Conservation (phyloP, 345 rosid species). For the Gossypium longicalyx region DNA sequence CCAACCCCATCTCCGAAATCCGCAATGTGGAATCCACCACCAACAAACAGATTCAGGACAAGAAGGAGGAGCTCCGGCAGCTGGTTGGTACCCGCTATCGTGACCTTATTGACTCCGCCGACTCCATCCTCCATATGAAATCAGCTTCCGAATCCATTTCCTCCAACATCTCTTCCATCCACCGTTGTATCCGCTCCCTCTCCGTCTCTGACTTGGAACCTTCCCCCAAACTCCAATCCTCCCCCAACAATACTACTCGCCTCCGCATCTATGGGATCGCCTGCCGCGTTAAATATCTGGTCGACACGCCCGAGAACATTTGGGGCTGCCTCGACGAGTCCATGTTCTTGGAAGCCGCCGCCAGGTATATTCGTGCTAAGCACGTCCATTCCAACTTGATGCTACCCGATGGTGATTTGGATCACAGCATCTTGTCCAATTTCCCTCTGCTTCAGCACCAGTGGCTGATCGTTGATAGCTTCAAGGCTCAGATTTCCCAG, state of each 20-base stretch:
- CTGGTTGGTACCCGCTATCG: constrained; percentile 87
- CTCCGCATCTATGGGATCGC: constrained; percentile 63
- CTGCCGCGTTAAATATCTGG: constrained; percentile 84
- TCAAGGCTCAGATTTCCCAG: constrained; percentile 91
- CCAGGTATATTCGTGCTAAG: constrained; percentile 74
- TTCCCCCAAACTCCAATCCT: constrained; percentile 38
- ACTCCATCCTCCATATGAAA: constrained; percentile 85
- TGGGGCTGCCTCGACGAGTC: constrained; percentile 96
- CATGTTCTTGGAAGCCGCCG: constrained; percentile 83
- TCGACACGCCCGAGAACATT: constrained; percentile 89
- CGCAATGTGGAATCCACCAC: constrained; percentile 69
- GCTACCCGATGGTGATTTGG: constrained; percentile 30
- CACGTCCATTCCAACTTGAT: constrained; percentile 60
- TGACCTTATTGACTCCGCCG: constrained; percentile 94
- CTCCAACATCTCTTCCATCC: constrained; percentile 59
- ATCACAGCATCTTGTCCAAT: constrained; percentile 57
- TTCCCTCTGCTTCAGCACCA: constrained; percentile 91
- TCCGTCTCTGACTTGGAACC: constrained; percentile 40
- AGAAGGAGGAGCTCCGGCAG: constrained; percentile 93
- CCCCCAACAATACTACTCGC: constrained; percentile 30
- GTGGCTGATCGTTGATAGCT: constrained; percentile 97
- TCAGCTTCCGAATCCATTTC: constrained; percentile 72
- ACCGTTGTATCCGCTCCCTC: constrained; percentile 54
- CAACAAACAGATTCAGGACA: constrained; percentile 74
- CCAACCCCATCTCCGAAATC: constrained; percentile 73